Base-by-base conservation (phyloP, 345 rosid genomes). In the Pistacia integerrima region DNA sequence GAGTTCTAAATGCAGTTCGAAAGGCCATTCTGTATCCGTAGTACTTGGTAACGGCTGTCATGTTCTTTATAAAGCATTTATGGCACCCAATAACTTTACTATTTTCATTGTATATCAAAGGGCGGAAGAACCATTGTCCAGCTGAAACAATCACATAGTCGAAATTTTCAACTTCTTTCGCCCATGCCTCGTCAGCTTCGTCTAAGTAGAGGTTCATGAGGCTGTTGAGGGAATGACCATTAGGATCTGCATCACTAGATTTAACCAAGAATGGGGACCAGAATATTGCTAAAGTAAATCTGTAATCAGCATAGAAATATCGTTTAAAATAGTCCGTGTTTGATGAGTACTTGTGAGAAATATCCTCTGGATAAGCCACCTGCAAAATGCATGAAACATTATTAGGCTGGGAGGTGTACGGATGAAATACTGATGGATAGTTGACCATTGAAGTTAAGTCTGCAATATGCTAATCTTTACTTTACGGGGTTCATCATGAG, bases 121-220 rank as follows among this genome's bases (percentile, higher is more conserved):
- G 88, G 3, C 90, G 84, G 66, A 85, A 87, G 83, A 88, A 88
- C 92, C 94, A 90, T 16, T 84, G 89, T 44, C 94, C 90, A 0
- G 76, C 88, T 1, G 90, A 90, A 67, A 90, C 59, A 73, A 90
- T 87, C 59, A 85, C 84, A 35, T 83, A 86, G 67, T 87, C 84
- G 11, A 87, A 88, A 18, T 17, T 67, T 51, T 81, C 80, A 18
- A 90, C 74, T 82, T 84, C 67, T 4, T 52, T 58, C 0, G 80
- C 75, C 94, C 94, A 90, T 28, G 82, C 77, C 6, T 83, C 85
- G 55, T 87, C 87, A 11, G 85, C 78, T 70, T 85, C 77, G 54
- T 88, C 94, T 10, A 90, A 76, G 85, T 85, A 69, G 69, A 90
- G 82, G 75, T 25, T 84, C 84, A 87, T 79, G 11, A 83, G 48